Percentiles rank a stretch among this genome's conserved stretches.
These are phyloP conservation scores for Ophiostoma angusticollis DNA, from an alignment of 2,329 filamentous ascomycete genomes.

Conservation along the genomic window DNA sequence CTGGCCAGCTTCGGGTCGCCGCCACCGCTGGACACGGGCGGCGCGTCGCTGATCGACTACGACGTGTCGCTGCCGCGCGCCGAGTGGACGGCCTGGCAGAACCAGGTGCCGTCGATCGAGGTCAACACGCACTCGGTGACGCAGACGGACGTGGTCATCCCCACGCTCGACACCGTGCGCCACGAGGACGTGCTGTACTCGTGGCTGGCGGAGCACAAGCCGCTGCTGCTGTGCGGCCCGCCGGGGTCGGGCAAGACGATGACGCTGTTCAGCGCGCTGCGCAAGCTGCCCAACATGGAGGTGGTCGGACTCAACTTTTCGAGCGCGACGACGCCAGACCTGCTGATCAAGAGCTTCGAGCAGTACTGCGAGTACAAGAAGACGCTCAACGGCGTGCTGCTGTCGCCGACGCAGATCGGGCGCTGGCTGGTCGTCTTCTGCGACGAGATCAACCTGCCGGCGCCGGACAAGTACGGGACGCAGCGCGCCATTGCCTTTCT, in stretches of 20 bases:
- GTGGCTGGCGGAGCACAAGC: slow-evolving; percentile 98
- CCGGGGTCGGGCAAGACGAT: slow-evolving; percentile 99
- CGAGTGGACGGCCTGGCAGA: slow-evolving; percentile 90
- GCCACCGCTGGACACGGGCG: slow-evolving; percentile 56
- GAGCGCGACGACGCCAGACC: slow-evolving; percentile 91
- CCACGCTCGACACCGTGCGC: slow-evolving; percentile 89
- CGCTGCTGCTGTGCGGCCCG: slow-evolving; percentile 87
- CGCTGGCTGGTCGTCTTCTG: slow-evolving; percentile 98
- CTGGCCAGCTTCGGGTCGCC: slow-evolving; percentile 81
- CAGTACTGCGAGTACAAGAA: slow-evolving; percentile 99
- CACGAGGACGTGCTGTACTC: slow-evolving; percentile 99
- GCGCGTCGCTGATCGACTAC: slow-evolving; percentile 76
- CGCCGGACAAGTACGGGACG: slow-evolving; percentile 93
- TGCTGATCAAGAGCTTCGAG: slow-evolving; percentile 97
- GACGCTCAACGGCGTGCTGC: slow-evolving; percentile 87
- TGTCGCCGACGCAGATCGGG: slow-evolving; percentile 92
- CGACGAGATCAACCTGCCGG: slow-evolving; percentile 97
- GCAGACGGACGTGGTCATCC: slow-evolving; percentile 96
- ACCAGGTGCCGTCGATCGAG: slow-evolving; percentile 84
- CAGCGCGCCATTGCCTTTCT: slow-evolving; percentile 96
- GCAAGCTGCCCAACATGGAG: slow-evolving; percentile 97
- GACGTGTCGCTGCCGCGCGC: slow-evolving; percentile 77
- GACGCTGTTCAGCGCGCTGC: slow-evolving; percentile 94
- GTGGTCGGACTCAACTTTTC: slow-evolving; percentile 99
- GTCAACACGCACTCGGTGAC: slow-evolving; percentile 97